Base-by-base conservation (phyloP, 805 yeast genomes). In the Metschnikowia continentalis region DNA sequence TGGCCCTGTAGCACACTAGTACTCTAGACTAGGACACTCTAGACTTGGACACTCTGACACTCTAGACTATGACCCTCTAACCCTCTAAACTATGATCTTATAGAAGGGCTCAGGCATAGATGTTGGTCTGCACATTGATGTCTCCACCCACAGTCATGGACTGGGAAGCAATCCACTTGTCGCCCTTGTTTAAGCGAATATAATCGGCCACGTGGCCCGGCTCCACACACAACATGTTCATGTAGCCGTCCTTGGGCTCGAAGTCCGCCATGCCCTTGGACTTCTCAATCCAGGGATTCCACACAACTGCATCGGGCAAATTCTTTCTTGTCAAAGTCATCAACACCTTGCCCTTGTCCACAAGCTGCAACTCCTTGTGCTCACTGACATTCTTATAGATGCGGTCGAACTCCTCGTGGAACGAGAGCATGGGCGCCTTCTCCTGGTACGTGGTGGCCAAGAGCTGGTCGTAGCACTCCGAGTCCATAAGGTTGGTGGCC, bases 271-370 rank as follows among this genome's bases (percentile, higher is more conserved):
- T 88, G 1, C 86, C 84, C 22, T 71, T 75, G n/a, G 94, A 81
- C 67, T 87, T 88, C 50, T 86, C 78, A 57, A 80, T 75, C 99
- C 98, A 94, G 35, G 99, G 99, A 69, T 94, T 94, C 99, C 99
- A 94, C 49, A 94, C 97, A 45, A 94, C 98, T 5, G 79, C 74
- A 56, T 80, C 84, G 0, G 80, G 83, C 58, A 88, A 72, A 60
- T 84, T 84, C 14, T 70, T 71, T 63, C 96, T 78, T 48, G 79
- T 74, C 35, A 92, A 68, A 39, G 87, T 83, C 65, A 85, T 86
- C 45, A 82, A 66, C 6, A 89, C 91, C 55, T 81, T 78, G 42
- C 92, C 94, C 50, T 78, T 76, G 52, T 81, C 84, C 44, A 85
- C 82, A 47, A 91, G 83, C 63, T 86, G 90, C 37, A 88, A 71